A percentile compares a stretch with the other conserved stretches of the same genome.
Evolutionary conservation across 495 filamentous ascomycete genomes (phyloP).

Genomic region (Penicillium fimorum): DNA sequence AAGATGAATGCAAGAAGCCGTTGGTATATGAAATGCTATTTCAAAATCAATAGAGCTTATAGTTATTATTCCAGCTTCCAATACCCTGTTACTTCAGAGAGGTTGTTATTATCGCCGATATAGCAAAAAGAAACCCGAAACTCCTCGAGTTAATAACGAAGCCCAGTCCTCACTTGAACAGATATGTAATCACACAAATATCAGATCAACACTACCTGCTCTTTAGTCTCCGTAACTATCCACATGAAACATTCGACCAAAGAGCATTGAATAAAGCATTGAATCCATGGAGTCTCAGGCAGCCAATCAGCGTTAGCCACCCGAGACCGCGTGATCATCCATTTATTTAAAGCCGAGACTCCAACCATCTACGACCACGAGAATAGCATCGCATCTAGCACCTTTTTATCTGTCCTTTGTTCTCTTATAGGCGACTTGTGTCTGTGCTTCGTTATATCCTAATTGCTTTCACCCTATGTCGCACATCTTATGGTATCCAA

Average conservation of each 20-base stretch:
- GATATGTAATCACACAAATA: background rate
- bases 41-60: background rate
- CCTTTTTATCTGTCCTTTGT: background rate
- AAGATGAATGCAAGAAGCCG: background rate
- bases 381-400: background rate
- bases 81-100: background rate
- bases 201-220: background rate
- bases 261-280: background rate
- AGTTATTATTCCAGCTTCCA: background rate
- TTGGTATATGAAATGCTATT: background rate
- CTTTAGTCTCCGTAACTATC: background rate
- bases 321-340: background rate
- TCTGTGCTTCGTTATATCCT: background rate
- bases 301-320: background rate
- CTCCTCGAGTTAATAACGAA: background rate
- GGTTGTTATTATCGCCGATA: background rate
- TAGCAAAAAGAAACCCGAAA: background rate
- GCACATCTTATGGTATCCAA: conserved; percentile 12
- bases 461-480: background rate
- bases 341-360: conserved; percentile 4
- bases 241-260: background rate
- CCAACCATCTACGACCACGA: background rate
- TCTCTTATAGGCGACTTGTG: background rate
- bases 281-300: background rate
- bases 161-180: background rate